These are phyloP conservation scores for Amanita exitialis DNA, from an alignment of 768 basidiomycete species.

Conservation along the genomic window DNA sequence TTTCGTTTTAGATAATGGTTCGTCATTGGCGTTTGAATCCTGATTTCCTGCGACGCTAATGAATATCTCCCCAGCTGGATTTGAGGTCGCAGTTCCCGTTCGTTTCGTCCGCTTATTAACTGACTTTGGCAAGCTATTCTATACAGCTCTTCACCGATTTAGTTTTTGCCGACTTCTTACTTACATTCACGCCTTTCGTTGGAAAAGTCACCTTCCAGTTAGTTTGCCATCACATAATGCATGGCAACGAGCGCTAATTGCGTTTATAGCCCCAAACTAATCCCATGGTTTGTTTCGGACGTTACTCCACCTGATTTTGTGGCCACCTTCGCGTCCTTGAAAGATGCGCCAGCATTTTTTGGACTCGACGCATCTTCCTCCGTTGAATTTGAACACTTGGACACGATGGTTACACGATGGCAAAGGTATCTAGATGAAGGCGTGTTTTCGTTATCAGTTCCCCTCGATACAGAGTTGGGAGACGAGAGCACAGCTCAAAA, in stretches of 20 bases:
- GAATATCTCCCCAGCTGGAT: conserved; percentile 52
- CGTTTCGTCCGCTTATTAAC: not conserved
- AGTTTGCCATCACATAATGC: conserved; percentile 15
- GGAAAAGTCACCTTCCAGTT: conserved; percentile 86
- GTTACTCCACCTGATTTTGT: conserved; percentile 83
- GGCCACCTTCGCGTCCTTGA: conserved; percentile 43
- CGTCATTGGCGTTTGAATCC: conserved; percentile 7
- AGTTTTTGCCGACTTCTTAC: conserved; percentile 86
- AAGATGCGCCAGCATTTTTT: conserved; percentile 54
- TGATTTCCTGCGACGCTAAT: not conserved
- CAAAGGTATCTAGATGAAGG: conserved; percentile 56
- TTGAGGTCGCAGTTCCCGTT: conserved; percentile 48
- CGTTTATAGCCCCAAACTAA: conserved; percentile 67
- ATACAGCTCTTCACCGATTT: conserved; percentile 83
- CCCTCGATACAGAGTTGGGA: conserved; percentile 47
- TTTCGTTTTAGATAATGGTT: conserved; percentile 89
- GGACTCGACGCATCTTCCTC: conserved; percentile 15
- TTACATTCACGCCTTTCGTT: conserved; percentile 81
- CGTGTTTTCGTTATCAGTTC: conserved; percentile 64
- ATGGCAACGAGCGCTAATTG: not conserved
- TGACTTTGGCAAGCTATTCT: not conserved
- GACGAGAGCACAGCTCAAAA: conserved; percentile 16
- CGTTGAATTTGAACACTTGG: conserved; percentile 29
- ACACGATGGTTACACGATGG: conserved; percentile 64
- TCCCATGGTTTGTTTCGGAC: conserved; percentile 97